Percentiles rank a stretch among this genome's conserved stretches.
These are phyloP conservation scores for Aspergillus spinulosporus DNA, from an alignment of 2,329 filamentous ascomycete species.

Conservation along the genomic window DNA sequence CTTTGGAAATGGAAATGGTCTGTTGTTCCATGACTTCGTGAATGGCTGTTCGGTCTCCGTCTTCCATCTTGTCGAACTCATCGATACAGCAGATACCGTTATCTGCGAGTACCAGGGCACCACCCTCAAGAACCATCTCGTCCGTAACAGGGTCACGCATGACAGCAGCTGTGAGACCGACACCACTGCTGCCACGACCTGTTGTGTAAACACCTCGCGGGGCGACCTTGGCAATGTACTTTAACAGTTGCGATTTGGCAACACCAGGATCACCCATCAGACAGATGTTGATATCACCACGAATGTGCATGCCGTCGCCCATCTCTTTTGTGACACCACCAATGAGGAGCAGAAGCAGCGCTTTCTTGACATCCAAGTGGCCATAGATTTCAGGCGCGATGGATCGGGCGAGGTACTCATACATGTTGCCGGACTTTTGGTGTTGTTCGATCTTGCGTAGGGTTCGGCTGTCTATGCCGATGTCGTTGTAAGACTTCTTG, in stretches of 20 bases:
- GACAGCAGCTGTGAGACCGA: conserved; percentile 78
- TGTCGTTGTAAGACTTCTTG: conserved; percentile 96
- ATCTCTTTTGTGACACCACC: conserved; percentile 96
- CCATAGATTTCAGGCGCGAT: conserved; percentile 98
- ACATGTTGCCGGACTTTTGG: conserved; percentile 82
- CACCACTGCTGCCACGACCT: conserved; percentile 76
- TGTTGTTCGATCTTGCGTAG: conserved; percentile 83
- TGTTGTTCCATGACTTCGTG: conserved; percentile 90
- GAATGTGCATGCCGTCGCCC: conserved; percentile 97
- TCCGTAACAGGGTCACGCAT: conserved; percentile 78
- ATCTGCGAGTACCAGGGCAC: conserved; percentile 75
- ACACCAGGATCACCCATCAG: conserved; percentile 99
- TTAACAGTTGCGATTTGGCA: conserved; percentile 95
- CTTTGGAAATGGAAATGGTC: conserved; percentile 82
- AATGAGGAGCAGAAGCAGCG: conserved; percentile 88
- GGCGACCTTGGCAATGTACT: conserved; percentile 97
- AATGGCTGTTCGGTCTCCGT: conserved; percentile 73
- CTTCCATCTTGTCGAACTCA: conserved; percentile 85
- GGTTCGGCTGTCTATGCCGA: conserved; percentile 76
- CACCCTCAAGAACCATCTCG: conserved; percentile 77
- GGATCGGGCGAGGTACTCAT: conserved; percentile 91
- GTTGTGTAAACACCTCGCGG: conserved; percentile 86
- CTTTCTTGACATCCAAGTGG: conserved; percentile 97
- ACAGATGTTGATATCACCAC: conserved; percentile 98
- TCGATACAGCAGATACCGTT: conserved; percentile 83